A percentile compares a stretch with the other conserved stretches of the same genome.
Conservation (phyloP, 305 asterid species). For the Striga hermonthica region DNA sequence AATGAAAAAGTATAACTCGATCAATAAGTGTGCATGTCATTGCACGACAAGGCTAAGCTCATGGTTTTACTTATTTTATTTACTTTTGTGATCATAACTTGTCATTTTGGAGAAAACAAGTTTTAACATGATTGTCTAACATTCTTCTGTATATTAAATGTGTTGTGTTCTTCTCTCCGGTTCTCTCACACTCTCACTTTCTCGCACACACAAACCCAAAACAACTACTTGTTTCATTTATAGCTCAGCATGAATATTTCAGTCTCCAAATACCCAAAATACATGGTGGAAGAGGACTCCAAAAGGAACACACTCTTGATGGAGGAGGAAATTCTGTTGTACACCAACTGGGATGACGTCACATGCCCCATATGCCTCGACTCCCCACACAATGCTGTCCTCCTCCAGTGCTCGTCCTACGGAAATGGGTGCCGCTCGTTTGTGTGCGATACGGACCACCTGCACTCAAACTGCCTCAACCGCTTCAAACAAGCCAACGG, state of each 20-base stretch:
- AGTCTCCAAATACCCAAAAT: constrained; percentile 17
- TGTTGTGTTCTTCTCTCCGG: neutral
- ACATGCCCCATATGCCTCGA: constrained; percentile 79
- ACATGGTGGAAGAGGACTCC: too few relatives aligned
- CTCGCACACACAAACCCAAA: too few relatives aligned
- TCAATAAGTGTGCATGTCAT: neutral
- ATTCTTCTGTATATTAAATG: too few relatives aligned
- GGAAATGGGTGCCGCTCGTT: constrained; percentile 74
- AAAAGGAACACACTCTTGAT: neutral
- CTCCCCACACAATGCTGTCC: constrained; percentile 75
- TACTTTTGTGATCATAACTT: too few relatives aligned
- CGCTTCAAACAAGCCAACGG: constrained; percentile 73
- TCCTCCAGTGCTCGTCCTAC: constrained; percentile 73
- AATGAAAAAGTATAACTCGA: neutral
- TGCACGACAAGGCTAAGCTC: too few relatives aligned
- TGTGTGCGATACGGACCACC: constrained; percentile 73
- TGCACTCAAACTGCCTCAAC: constrained; percentile 71
- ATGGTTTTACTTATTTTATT: neutral
- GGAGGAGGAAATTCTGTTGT: constrained; percentile 52
- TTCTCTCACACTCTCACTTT: neutral
- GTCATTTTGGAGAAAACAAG: too few relatives aligned
- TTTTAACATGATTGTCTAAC: too few relatives aligned
- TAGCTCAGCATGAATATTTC: constrained; percentile 32
- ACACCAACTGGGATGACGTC: constrained; percentile 61
- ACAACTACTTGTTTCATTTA: constrained; percentile 3